A percentile compares a stretch with the other conserved stretches of the same genome.
These are phyloP conservation scores for Elymus sibiricus DNA, from an alignment of 176 grass and related monocot species.

Conservation along the genomic window DNA sequence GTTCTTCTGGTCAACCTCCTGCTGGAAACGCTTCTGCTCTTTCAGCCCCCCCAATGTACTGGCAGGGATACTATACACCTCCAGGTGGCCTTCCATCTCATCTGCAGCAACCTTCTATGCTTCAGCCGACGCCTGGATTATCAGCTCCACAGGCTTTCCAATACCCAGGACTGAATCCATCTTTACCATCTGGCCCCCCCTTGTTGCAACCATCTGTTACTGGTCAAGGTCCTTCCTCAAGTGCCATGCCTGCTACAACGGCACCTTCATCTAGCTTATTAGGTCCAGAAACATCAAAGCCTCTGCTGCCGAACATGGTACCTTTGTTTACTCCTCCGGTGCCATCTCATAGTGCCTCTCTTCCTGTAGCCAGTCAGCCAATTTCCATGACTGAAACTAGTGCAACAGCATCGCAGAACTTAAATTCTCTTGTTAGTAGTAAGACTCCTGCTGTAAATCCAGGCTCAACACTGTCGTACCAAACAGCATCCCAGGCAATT, in stretches of 20 bases:
- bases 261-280: conserved; percentile 41
- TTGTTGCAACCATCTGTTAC: conserved; percentile 42
- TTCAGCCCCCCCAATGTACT: conserved; percentile 60
- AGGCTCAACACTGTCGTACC: conserved; percentile 44
- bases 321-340: conserved; percentile 38
- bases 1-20: conserved; percentile 34
- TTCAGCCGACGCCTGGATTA: conserved; percentile 57
- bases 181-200: conserved; percentile 51
- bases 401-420: conserved; percentile 19
- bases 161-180: conserved; percentile 50
- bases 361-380: conserved; percentile 47
- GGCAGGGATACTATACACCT: conserved; percentile 69
- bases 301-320: conserved; percentile 34
- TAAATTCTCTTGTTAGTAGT: conserved; percentile 35
- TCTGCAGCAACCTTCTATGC: conserved; percentile 59
- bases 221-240: conserved; percentile 34
- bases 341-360: conserved; percentile 33
- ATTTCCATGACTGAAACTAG: conserved; percentile 47
- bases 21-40: conserved; percentile 48
- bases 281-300: conserved; percentile 52
- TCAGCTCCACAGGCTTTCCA: conserved; percentile 59
- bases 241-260: conserved; percentile 34
- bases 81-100: conserved; percentile 62
- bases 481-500: conserved; percentile 45
- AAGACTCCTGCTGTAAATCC: conserved; percentile 29